Evolutionary conservation across 1,139 yeast species (phyloP), one percentile per base, ranked within the genome.

Genomic region (Arxiozyma bovina): DNA sequence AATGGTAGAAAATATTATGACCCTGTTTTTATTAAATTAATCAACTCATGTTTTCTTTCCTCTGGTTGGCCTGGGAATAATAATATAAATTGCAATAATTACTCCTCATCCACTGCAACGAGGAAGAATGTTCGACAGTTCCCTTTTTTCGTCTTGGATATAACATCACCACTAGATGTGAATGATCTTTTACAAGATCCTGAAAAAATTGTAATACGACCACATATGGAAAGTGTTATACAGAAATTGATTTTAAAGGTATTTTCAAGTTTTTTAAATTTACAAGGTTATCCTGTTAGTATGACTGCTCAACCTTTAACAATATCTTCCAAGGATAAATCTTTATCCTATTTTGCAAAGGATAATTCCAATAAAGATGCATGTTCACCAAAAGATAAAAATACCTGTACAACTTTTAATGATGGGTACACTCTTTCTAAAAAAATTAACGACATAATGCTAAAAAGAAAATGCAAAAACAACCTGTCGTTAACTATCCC

Each of bases 141-240:
- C 58, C 80, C 82, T 0, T 63, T 75, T 0, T 76, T 73, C 55
- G 56, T 80, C 3, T 58, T 80, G 1, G 62, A 64, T 38, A 60
- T 80, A 3, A 52, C 52, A 1, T 71, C 75, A 20, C 73, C 74
- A 0, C 47, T 58, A 2, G 61, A 63, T 8, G 47, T 67, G 2
- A 67, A 72, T 18, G 82, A 79, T 51, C 53, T 76, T 15, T 53
- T 75, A 2, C 81, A 77, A 57, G 77, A 75, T 55, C 75, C 80
- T 0, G 59, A 72, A 0, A 78, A 78, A 60, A 61, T 53, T 25
- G 63, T 72, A 8, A 58, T 60, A 34, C 50, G 53, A 1, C 65
- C 75, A 1, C 62, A 66, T 22, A 63, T 70, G 44, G 59, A 71
- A 48, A 58, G 61, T 8, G 58, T 68, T 0, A 55, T 78, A 0